Evolutionary conservation across 768 basidiomycete genomes (phyloP).

Genomic region (Sarcodon sp.): DNA sequence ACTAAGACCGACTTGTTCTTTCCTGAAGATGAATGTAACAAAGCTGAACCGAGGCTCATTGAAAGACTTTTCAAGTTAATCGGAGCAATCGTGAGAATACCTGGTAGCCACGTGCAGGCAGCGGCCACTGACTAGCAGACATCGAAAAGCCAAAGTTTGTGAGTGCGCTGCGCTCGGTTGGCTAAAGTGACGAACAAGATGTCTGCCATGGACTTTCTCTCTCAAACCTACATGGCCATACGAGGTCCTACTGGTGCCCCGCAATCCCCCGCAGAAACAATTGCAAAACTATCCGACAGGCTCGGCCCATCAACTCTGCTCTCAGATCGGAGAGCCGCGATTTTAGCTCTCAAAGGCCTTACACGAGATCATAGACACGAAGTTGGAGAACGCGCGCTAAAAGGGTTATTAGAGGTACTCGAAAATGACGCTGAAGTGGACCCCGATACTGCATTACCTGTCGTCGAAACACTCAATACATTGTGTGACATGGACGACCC

Average conservation of each 20-base stretch:
- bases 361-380: slow-evolving; percentile 79
- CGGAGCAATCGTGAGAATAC: too few relatives aligned
- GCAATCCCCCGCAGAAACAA: slow-evolving; percentile 77
- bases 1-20: too few relatives aligned
- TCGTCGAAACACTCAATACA: slow-evolving; percentile 76
- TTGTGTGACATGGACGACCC: slow-evolving; percentile 73
- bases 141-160: too few relatives aligned
- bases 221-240: slow-evolving; percentile 75
- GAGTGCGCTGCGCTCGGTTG: too few relatives aligned
- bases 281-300: slow-evolving; percentile 77
- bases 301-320: slow-evolving; percentile 84
- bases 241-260: slow-evolving; percentile 74
- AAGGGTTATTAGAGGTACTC: slow-evolving; percentile 69
- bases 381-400: slow-evolving; percentile 67
- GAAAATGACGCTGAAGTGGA: slow-evolving; percentile 86
- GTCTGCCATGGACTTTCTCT: slow-evolving; percentile 64
- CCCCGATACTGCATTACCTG: slow-evolving; percentile 84
- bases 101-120: too few relatives aligned
- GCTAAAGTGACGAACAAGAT: neutral
- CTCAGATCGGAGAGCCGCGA: slow-evolving; percentile 85
- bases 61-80: too few relatives aligned
- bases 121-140: too few relatives aligned
- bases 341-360: slow-evolving; percentile 90
- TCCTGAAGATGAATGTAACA: too few relatives aligned
- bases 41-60: too few relatives aligned